These are phyloP conservation scores for Yarrowia osloensis DNA, from an alignment of 805 yeast genomes.

Conservation along the genomic window DNA sequence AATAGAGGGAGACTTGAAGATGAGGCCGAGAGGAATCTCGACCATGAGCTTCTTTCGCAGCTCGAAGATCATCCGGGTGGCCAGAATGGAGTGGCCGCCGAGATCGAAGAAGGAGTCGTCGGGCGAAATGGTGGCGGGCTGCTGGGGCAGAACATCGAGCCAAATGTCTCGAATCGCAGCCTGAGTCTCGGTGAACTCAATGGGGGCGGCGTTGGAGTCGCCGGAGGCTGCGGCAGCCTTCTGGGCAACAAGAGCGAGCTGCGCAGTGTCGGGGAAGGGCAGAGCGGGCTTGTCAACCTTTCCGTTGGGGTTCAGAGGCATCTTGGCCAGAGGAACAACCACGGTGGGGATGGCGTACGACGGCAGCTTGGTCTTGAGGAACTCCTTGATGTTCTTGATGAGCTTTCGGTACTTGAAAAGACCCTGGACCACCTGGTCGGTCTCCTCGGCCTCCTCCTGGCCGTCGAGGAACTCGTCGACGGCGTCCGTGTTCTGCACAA, in stretches of 20 bases:
- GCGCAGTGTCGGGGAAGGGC: conserved; percentile 91
- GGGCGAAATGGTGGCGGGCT: conserved; percentile 74
- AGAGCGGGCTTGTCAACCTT: conserved; percentile 96
- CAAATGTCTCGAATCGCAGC: conserved; percentile 74
- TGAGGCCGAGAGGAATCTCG: conserved; percentile 85
- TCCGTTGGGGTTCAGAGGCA: conserved; percentile 97
- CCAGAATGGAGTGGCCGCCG: conserved; percentile 97
- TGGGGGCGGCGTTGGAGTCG: conserved; percentile 47
- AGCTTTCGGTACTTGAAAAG: conserved; percentile 73
- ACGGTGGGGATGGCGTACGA: conserved; percentile 91
- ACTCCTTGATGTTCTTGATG: conserved; percentile 77
- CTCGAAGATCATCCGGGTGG: conserved; percentile 95
- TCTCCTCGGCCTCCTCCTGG: conserved; percentile 49
- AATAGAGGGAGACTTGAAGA: conserved; percentile 88
- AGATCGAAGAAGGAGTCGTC: conserved; percentile 92
- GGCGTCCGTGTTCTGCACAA: conserved; percentile 56
- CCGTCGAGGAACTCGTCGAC: conserved; percentile 47
- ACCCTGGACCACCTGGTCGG: conserved; percentile 71
- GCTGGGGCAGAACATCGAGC: conserved; percentile 80
- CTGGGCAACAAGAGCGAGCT: conserved; percentile 72
- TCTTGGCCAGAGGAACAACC: conserved; percentile 78
- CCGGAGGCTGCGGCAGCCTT: conserved; percentile 41
- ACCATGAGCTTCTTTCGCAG: conserved; percentile 74
- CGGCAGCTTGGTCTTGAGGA: conserved; percentile 85
- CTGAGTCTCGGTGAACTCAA: conserved; percentile 62